Evolutionary conservation across 768 basidiomycete genomes (phyloP).

Genomic region (Mycena leptocephala): DNA sequence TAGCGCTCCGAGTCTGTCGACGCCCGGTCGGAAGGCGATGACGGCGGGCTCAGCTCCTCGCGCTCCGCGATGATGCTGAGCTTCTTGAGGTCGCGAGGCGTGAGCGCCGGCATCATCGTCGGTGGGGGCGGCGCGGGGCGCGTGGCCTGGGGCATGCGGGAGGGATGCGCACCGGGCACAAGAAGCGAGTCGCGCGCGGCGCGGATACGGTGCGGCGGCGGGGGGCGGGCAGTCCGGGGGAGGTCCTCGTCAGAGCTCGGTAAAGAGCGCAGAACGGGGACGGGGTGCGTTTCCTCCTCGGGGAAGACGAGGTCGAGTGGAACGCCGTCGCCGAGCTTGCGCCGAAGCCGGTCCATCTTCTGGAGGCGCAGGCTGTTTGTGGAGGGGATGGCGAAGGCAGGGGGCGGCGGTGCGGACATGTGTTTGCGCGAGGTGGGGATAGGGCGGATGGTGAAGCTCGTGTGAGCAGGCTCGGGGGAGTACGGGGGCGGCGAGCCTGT

Average conservation of each 20-base stretch:
- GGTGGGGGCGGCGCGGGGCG: conserved; percentile 19
- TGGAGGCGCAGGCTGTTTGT: conserved; percentile 59
- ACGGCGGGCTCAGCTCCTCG: conserved; percentile 15
- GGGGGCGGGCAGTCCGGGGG: not conserved
- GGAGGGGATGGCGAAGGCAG: conserved; percentile 60
- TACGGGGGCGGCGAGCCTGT: conserved; percentile 27
- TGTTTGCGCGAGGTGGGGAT: conserved; percentile 32
- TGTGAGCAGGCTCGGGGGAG: conserved; percentile 28
- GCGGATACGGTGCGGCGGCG: conserved; percentile 26
- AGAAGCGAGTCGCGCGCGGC: conserved; percentile 33
- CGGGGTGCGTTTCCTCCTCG: conserved; percentile 22
- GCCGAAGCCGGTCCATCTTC: conserved; percentile 78
- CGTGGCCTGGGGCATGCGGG: not conserved
- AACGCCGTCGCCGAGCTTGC: conserved; percentile 75
- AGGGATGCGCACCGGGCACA: not conserved
- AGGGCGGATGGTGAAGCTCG: conserved; percentile 41
- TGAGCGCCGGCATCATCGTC: not conserved
- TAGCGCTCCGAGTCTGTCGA: conserved; percentile 32
- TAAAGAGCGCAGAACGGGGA: not conserved
- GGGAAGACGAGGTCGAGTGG: conserved; percentile 77
- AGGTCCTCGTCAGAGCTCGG: conserved; percentile 24
- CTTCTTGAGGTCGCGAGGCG: conserved; percentile 28
- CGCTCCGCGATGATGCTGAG: conserved; percentile 37
- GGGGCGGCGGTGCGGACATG: conserved; percentile 46
- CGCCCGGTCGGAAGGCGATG: conserved; percentile 1